Conservation (phyloP, 352 stramenopile species). For the Saprolegnia parasitica region DNA sequence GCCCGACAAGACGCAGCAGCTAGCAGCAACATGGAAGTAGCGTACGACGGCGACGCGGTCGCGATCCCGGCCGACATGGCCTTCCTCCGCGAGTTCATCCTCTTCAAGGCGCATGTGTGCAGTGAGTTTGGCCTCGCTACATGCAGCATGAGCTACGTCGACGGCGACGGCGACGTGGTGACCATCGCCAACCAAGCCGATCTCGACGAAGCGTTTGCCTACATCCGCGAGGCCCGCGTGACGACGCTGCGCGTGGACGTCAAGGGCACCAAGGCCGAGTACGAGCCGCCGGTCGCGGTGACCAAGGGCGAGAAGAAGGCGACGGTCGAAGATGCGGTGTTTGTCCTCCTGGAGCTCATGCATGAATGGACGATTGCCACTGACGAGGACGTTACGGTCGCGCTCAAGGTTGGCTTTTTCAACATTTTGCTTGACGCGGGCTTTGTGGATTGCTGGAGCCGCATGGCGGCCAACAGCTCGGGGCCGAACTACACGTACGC, state of each 20-base stretch:
- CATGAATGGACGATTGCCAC: slow-evolving; percentile 44
- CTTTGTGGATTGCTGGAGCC: slow-evolving; percentile 30
- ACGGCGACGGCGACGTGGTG: slow-evolving; percentile 55
- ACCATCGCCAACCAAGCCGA: slow-evolving; percentile 52
- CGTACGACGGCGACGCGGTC: slow-evolving; percentile 4
- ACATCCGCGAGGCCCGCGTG: slow-evolving; percentile 51
- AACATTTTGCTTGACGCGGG: slow-evolving; percentile 37
- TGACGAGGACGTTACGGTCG: slow-evolving; percentile 37
- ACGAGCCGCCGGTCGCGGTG: slow-evolving; percentile 31
- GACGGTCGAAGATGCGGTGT: slow-evolving; percentile 40
- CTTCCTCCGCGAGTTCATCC: neutral
- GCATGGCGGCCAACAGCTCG: slow-evolving; percentile 34
- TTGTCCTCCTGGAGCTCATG: slow-evolving; percentile 39
- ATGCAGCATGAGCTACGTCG: slow-evolving; percentile 45
- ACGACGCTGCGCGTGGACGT: slow-evolving; percentile 38
- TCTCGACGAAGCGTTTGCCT: slow-evolving; percentile 44
- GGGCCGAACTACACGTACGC: slow-evolving; percentile 38
- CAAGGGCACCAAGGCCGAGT: slow-evolving; percentile 39
- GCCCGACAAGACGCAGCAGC: neutral
- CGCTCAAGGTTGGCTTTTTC: slow-evolving; percentile 47
- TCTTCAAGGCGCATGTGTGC: slow-evolving; percentile 20
- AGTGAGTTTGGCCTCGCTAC: slow-evolving; percentile 10
- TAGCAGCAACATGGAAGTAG: neutral
- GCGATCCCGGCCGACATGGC: neutral
- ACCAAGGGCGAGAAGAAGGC: slow-evolving; percentile 34